Conservation (phyloP, 768 basidiomycete species). For the Dioszegia hungarica region DNA sequence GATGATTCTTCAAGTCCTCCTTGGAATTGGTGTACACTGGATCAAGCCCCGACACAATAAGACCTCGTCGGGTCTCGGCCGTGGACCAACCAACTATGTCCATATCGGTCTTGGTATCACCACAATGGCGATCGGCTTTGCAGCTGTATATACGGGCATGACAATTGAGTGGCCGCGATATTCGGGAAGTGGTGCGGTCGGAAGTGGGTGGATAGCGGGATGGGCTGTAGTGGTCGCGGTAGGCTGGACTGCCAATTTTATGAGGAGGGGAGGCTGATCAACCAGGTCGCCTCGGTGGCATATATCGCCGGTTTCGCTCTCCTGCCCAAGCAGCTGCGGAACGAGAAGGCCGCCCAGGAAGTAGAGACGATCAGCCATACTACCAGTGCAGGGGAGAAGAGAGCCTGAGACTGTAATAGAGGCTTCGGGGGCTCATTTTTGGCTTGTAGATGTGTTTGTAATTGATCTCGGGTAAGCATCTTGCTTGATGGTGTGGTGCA, state of each 20-base stretch:
- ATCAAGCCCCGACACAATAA: constrained; percentile 47
- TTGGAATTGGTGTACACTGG: constrained; percentile 59
- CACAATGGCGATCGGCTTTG: constrained; percentile 53
- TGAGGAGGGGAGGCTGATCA: too few relatives aligned
- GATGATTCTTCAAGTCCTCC: constrained; percentile 54
- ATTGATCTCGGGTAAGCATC: too few relatives aligned
- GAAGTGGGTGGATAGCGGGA: constrained; percentile 28
- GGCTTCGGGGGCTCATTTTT: too few relatives aligned
- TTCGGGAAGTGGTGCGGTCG: constrained; percentile 52
- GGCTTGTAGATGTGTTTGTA: too few relatives aligned
- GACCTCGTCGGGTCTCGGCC: constrained; percentile 36
- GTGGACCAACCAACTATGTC: constrained; percentile 53
- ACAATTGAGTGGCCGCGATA: constrained; percentile 55
- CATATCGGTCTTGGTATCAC: constrained; percentile 58
- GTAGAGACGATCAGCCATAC: too few relatives aligned
- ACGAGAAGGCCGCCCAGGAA: constrained; percentile 1
- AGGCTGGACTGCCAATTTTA: too few relatives aligned
- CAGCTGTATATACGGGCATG: constrained; percentile 33
- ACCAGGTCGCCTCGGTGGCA: constrained; percentile 9
- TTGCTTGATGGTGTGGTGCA: too few relatives aligned
- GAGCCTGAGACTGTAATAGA: too few relatives aligned
- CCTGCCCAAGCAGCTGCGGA: constrained; percentile 10
- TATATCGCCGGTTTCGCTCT: constrained; percentile 14
- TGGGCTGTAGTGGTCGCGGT: constrained; percentile 33
- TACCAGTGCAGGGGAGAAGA: neutral